Percentiles rank a stretch among this genome's conserved stretches.
phyloP scores from a whole-genome alignment of 495 filamentous ascomycete species.

The Penicillium longicatenatum region DNA sequence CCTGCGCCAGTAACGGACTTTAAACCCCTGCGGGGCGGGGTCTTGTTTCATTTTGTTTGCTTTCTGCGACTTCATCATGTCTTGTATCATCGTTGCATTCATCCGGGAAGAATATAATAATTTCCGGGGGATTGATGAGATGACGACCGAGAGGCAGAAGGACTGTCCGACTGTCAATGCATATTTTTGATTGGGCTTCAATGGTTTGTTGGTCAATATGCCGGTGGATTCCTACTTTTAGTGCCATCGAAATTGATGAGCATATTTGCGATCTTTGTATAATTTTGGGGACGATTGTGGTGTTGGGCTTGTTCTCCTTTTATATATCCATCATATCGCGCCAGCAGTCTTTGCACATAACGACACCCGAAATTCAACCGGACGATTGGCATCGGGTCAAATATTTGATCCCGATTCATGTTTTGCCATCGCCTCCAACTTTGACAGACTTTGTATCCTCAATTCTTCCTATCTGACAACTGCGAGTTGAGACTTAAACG shows the following conservation, averaged over 20 bases:
- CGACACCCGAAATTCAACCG: slow-evolving; percentile 10
- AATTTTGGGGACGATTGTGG: neutral
- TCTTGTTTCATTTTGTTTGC: neutral
- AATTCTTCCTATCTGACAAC: neutral
- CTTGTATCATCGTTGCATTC: slow-evolving; percentile 1
- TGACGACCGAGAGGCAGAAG: slow-evolving; percentile 3
- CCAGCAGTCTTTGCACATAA: slow-evolving; percentile 20
- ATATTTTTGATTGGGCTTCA: neutral
- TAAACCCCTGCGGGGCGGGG: slow-evolving; percentile 28
- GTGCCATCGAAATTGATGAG: neutral
- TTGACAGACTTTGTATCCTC: neutral
- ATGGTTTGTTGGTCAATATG: neutral
- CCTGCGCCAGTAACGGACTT: slow-evolving; percentile 61
- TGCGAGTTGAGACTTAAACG: neutral
- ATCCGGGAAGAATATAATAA: neutral
- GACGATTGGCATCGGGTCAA: slow-evolving; percentile 11
- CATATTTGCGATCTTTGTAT: neutral
- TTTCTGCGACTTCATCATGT: neutral
- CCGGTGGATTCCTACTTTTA: neutral
- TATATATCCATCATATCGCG: slow-evolving; percentile 4
- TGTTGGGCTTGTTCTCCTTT: slow-evolving; percentile 5
- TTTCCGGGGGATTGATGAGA: neutral
- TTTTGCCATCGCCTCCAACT: slow-evolving; percentile 5
- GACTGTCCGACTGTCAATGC: neutral
- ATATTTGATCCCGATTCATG: slow-evolving; percentile 1